Conservation (phyloP, 345 rosid genomes). For the Ceriops decandra region DNA sequence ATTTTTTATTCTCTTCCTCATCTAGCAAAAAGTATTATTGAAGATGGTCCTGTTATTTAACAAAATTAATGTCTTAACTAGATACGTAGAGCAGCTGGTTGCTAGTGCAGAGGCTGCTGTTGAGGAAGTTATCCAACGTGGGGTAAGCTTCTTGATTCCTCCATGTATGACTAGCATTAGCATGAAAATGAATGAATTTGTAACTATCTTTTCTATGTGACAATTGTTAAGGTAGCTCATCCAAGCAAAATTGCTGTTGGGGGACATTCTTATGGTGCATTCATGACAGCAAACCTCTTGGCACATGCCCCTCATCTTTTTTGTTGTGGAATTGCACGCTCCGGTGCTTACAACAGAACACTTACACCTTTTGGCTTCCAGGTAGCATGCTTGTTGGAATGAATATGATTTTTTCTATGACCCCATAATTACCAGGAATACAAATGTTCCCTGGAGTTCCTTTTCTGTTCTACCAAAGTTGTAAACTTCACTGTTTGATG, state of each 20-base stretch:
- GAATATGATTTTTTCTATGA: background rate
- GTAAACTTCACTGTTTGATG: constrained; percentile 13
- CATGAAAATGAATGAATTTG: constrained; percentile 6
- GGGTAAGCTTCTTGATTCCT: constrained; percentile 48
- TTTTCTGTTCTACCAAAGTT: background rate
- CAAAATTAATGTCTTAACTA: constrained; percentile 23
- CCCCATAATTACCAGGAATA: background rate
- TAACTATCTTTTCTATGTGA: constrained; percentile 25
- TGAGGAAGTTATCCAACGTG: constrained; percentile 85
- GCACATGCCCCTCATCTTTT: constrained; percentile 99
- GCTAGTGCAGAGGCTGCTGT: constrained; percentile 99
- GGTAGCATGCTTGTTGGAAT: constrained; percentile 38
- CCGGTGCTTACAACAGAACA: constrained; percentile 98
- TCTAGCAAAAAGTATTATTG: background rate
- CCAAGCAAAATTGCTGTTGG: constrained; percentile 89
- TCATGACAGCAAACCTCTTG: constrained; percentile 95
- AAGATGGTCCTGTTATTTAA: background rate
- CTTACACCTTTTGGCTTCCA: constrained; percentile 98
- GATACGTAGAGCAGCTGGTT: constrained; percentile 94
- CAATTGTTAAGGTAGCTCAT: constrained; percentile 67
- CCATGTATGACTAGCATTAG: background rate
- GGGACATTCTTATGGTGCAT: constrained; percentile 99
- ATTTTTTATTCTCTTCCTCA: background rate
- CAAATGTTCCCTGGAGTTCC: background rate
- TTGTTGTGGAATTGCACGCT: constrained; percentile 91